Evolutionary conservation across 2,329 filamentous ascomycete species (phyloP), one percentile per base, ranked within the genome.

Genomic region (Allantophomopsis lycopodina): DNA sequence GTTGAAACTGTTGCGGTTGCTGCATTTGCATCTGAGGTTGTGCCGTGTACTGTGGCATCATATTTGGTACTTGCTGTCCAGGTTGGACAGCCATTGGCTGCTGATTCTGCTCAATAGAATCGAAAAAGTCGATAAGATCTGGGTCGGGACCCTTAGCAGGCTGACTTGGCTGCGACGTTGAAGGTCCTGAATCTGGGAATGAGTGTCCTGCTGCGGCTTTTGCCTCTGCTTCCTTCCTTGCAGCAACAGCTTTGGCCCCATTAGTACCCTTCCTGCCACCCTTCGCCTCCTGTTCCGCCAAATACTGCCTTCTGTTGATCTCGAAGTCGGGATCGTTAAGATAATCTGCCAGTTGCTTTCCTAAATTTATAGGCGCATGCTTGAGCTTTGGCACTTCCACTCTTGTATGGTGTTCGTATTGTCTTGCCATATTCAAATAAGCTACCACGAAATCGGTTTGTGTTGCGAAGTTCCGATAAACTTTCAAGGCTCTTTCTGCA

Each of bases 311-410:
- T 45, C 91, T 74, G 51, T 96, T 91, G 41, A 88, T 73, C 51
- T 98, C 91, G 52, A 98, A 98, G 58, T 98, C 91, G 3, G 86
- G 79, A 53, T 98, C 91, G 46, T 88, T 80, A 35, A 98, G 66
- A 55, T 98, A 96, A 50, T 98, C 91, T 57, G 96, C 87, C 18
- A 98, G 70, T 41, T 94, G 86, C 18, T 79, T 79, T 13, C 85
- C 84, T 39, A 98, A 63, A 55, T 91, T 94, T 1, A 93, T 88
- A 1, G 91, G 93, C 5, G 91, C 91, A 57, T 98, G 91, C 64
- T 95, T 96, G 48, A 98, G 71, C 64, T 94, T 95, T 8, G 91
- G 91, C 7, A 98, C 93, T 54, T 95, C 86, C 32, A 98, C 73
- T 44, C 89, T 72, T 5, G 91, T 98, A 46, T 88, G 85, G 55